Base-by-base conservation (phyloP, 345 rosid species). In the Moringa oleifera region DNA sequence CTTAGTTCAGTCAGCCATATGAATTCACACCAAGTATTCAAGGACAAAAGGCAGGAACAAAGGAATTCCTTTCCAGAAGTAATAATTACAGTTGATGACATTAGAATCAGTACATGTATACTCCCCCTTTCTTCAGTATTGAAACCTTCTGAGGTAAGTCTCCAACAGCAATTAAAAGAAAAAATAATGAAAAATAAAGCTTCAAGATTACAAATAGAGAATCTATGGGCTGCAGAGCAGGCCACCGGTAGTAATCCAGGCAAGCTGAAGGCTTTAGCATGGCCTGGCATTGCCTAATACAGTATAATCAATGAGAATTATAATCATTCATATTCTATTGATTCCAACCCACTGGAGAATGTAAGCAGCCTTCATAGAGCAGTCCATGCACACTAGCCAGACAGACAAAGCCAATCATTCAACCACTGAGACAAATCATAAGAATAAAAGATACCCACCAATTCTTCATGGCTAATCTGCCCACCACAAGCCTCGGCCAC, bases 331-430 rank as follows among this genome's bases (percentile, higher is more conserved):
- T 20, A 4, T 18, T 33, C 37, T n/a, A 24, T 12, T 25, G 51
- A 23, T 20, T 2, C 20, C 33, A 18, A 20, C 47, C 47, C 47
- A 41, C 47, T 4, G 12, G 47, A 41, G 47, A 1, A 41, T 16
- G 17, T 16, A 11, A 41, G 47, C 47, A 41, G 53, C 53, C 20
- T 2, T 19, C 20, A 50, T 20, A 50, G 20, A 28, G 21, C 8
- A 25, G 41, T 53, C 51, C 61, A 21, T 47, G 31, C 7, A 20
- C 67, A 31, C 62, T 36, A 41, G 12, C 12, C 47, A 41, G 17
- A 41, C 47, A 41, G 47, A 16, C 54, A 22, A 45, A 53, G 54
- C 33, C 51, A 61, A 54, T 55, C 21, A 47, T 62, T 18, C 62
- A 50, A 55, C 51, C 72, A 56, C 51, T 16, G 1, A 28, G 6